Evolutionary conservation across 2,329 filamentous ascomycete genomes (phyloP).

Genomic region (Aspergillus unguis): DNA sequence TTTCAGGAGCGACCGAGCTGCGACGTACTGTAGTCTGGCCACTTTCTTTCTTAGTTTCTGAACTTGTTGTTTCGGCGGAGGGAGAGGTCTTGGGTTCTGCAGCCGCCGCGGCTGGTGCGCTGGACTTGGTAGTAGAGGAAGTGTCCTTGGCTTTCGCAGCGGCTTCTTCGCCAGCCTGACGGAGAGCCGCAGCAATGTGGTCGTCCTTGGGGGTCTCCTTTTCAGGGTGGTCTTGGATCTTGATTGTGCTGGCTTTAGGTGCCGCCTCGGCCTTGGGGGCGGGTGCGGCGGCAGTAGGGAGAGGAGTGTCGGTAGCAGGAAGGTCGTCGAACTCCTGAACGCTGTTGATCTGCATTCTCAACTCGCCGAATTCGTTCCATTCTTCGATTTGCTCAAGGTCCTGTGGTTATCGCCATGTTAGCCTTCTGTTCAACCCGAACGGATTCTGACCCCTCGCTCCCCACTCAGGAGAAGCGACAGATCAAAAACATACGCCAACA

Average conservation of each 20-base stretch:
- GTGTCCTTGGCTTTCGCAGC: conserved; percentile 37
- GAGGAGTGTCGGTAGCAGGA: conserved; percentile 27
- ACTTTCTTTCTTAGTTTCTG: conserved; percentile 17
- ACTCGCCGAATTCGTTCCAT: conserved; percentile 98
- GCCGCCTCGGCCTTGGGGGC: conserved; percentile 23
- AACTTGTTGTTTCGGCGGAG: conserved; percentile 10
- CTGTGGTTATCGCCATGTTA: conserved; percentile 46
- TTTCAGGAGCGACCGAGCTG: conserved; percentile 31
- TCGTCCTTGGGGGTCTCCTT: conserved; percentile 37
- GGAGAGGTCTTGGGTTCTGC: conserved; percentile 13
- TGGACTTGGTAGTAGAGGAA: conserved; percentile 16
- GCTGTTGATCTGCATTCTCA: conserved; percentile 73
- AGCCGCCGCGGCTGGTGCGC: conserved; percentile 7
- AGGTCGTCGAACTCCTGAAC: conserved; percentile 34
- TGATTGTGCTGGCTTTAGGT: conserved; percentile 37
- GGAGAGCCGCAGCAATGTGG: conserved; percentile 38
- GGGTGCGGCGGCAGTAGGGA: conserved; percentile 19
- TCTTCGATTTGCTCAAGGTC: conserved; percentile 94
- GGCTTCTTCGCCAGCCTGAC: conserved; percentile 44
- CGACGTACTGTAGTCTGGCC: conserved; percentile 22
- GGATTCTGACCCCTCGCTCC: neutral
- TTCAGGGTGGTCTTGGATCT: conserved; percentile 40
- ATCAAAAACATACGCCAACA: conserved; percentile 65
- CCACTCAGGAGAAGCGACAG: neutral
- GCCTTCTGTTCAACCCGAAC: neutral